Conservation (phyloP, 2,329 filamentous ascomycete genomes). For the Colletotrichum kahawae region DNA sequence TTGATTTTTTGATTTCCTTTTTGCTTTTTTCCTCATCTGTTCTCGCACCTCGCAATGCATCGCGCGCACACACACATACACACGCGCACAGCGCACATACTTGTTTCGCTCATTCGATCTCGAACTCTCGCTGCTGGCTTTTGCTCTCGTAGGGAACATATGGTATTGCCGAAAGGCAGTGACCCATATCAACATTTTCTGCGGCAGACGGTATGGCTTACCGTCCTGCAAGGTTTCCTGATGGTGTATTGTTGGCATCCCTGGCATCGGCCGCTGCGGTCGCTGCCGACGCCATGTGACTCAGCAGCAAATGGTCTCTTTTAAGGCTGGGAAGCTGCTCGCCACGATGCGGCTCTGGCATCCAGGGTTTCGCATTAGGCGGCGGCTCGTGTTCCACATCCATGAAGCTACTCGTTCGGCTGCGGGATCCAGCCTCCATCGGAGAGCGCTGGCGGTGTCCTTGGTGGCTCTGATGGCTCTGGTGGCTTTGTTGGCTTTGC, state of each 20-base stretch:
- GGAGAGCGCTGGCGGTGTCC: constrained; percentile 14
- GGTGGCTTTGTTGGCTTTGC: neutral
- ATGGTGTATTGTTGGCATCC: constrained; percentile 1
- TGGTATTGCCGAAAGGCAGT: neutral
- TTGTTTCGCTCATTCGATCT: neutral
- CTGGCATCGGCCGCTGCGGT: constrained; percentile 32
- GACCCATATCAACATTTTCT: neutral
- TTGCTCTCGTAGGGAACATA: neutral
- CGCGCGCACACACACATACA: neutral
- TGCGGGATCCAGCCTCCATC: constrained; percentile 11
- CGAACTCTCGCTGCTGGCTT: neutral
- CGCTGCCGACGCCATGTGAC: constrained; percentile 40
- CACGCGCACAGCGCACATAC: neutral
- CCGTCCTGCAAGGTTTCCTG: constrained; percentile 6
- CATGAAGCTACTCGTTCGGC: constrained; percentile 21
- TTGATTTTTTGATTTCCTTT: neutral
- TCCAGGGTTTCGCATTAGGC: constrained; percentile 11
- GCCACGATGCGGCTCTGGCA: constrained; percentile 10
- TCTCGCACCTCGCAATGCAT: neutral
- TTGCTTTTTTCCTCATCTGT: neutral
- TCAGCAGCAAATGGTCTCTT: constrained; percentile 32
- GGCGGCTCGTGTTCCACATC: constrained; percentile 13
- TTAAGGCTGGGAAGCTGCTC: constrained; percentile 20
- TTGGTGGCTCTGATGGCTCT: neutral
- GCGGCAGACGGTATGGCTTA: neutral